Evolutionary conservation across 176 grass and related monocot species (phyloP), one percentile per base, ranked within the genome.

Genomic region (Carex myosuroides): DNA sequence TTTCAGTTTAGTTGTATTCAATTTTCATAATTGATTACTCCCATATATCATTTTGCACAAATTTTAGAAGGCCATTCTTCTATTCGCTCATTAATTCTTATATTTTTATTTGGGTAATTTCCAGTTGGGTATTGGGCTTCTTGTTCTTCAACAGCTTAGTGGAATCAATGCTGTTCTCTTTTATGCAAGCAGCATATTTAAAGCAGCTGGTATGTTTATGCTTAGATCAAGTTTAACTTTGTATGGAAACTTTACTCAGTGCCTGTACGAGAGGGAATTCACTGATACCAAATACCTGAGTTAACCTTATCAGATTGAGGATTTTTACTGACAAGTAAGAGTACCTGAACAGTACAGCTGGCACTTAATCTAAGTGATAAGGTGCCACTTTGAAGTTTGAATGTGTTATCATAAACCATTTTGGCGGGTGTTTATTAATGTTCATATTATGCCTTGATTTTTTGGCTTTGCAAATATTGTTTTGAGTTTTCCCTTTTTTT

Each of bases 111-210:
- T 64, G 42, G 68, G 81, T 66, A 83, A 83, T 66, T 54, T 68
- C 6, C 85, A 98, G 95, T 81, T 98, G 77, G 96, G 96, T 72
- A 95, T 92, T 81, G 91, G 93, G 21, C 88, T 99, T 46, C 96
- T 95, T 58, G 91, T 95, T 37, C 72, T 99, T 22, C 96, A 99
- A 89, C 90, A 93, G 66, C 88, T 95, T 72, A 95, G 88, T 69
- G 96, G 96, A 79, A 95, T 99, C 81, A 95, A 99, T 7, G 89
- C 85, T 24, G 86, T 99, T 59, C 80, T 99, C 35, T 99, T 99
- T 55, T 95, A 95, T 88, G 93, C 96, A 7, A 85, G 96, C 86
- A 89, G 71, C 57, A 99, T 95, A 85, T 99, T 99, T 86, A 99
- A 90, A 93, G 53, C 96, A 78, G 91, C 93, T 70, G 93, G 89